Conservation (phyloP, 306 rosid genomes). For the Coriaria nepalensis region DNA sequence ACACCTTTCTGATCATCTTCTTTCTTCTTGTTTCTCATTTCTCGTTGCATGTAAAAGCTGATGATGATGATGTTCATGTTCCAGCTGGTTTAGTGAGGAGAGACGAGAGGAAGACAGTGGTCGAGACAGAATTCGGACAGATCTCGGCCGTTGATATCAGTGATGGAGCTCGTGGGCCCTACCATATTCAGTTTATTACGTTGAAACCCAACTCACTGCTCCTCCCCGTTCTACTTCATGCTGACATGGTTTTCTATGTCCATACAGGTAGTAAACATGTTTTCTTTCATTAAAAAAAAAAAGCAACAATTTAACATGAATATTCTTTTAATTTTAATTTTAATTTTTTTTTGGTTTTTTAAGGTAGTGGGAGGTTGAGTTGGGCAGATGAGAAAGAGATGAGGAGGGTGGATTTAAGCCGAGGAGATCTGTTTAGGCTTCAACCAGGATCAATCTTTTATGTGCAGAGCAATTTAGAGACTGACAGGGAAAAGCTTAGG, state of each 20-base stretch:
- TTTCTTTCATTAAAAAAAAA: background rate
- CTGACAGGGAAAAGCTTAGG: slow-evolving; percentile 49
- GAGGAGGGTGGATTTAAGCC: slow-evolving; percentile 23
- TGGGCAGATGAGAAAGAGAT: slow-evolving; percentile 29
- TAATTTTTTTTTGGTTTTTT: background rate
- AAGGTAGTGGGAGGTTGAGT: slow-evolving; percentile 66
- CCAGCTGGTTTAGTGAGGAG: slow-evolving; percentile 26
- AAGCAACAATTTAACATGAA: background rate
- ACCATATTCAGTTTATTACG: slow-evolving; percentile 69
- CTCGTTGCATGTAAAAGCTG: slow-evolving; percentile 19
- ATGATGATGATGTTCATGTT: slow-evolving; percentile 6
- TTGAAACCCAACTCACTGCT: slow-evolving; percentile 74
- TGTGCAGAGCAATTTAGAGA: slow-evolving; percentile 42
- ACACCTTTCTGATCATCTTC: background rate
- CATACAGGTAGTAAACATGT: slow-evolving; percentile 46
- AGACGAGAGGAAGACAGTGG: slow-evolving; percentile 32
- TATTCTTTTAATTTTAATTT: background rate
- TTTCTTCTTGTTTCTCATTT: slow-evolving; percentile 16
- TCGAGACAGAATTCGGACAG: slow-evolving; percentile 43
- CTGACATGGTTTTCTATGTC: slow-evolving; percentile 62
- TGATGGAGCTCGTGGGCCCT: slow-evolving; percentile 27
- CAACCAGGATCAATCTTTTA: slow-evolving; percentile 54
- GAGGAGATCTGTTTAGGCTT: slow-evolving; percentile 57
- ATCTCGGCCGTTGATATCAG: slow-evolving; percentile 40
- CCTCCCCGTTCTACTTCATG: slow-evolving; percentile 79